Evolutionary conservation across 2,329 filamentous ascomycete genomes (phyloP).

Genomic region (Arthrobotrys sphaeroides): DNA sequence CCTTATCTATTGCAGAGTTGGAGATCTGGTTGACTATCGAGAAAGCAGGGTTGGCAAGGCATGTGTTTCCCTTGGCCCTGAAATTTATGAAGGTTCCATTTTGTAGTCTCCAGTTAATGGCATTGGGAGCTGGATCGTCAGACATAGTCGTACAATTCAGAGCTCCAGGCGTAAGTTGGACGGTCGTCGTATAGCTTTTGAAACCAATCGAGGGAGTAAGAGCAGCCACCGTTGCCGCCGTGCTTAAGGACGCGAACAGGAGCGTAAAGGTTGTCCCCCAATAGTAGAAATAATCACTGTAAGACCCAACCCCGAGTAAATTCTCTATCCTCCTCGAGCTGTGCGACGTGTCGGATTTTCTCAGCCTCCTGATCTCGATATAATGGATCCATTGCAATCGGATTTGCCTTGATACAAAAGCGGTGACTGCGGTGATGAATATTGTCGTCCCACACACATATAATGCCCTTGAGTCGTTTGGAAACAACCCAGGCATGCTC

Average conservation of each 20-base stretch:
- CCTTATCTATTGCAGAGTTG: constrained; percentile 29
- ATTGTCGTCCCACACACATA: constrained; percentile 43
- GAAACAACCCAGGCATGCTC: constrained; percentile 45
- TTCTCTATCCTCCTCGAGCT: constrained; percentile 43
- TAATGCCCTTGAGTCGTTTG: constrained; percentile 47
- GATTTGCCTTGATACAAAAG: constrained; percentile 35
- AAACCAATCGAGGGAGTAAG: constrained; percentile 46
- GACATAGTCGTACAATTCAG: constrained; percentile 35
- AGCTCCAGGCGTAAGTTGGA: constrained; percentile 41
- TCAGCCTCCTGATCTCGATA: constrained; percentile 24
- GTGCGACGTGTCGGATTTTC: constrained; percentile 34
- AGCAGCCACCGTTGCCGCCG: constrained; percentile 34
- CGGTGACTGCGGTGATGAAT: constrained; percentile 31
- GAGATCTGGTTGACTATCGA: constrained; percentile 30
- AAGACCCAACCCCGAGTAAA: constrained; percentile 39
- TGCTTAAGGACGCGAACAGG: constrained; percentile 35
- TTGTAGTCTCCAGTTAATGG: constrained; percentile 30
- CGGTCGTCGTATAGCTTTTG: constrained; percentile 37
- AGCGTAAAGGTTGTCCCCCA: constrained; percentile 48
- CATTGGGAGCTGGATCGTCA: not conserved
- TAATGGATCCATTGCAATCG: constrained; percentile 49
- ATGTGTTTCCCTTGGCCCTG: constrained; percentile 26
- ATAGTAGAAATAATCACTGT: constrained; percentile 46
- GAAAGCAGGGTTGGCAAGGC: constrained; percentile 42
- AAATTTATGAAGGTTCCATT: constrained; percentile 46